Evolutionary conservation across 2,329 filamentous ascomycete genomes (phyloP).

Genomic region (Gremmenia infestans): DNA sequence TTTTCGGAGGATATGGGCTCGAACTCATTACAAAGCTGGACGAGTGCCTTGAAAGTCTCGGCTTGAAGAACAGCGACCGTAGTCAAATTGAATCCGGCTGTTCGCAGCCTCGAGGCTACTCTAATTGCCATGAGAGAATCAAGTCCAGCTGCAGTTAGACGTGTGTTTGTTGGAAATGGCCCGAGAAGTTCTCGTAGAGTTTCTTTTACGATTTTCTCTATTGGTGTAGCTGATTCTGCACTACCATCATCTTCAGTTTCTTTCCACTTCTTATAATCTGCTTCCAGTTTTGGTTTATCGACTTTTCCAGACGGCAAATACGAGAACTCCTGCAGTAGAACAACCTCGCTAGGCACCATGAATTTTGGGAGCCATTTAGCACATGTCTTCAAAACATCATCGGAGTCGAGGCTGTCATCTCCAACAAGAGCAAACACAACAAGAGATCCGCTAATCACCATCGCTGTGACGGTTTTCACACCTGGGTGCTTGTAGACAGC

Average conservation of each 20-base stretch:
- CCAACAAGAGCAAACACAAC: constrained; percentile 59
- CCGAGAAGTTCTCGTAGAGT: constrained; percentile 25
- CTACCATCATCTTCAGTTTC: constrained; percentile 8
- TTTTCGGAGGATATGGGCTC: neutral
- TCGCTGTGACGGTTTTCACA: constrained; percentile 61
- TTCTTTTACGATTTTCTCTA: constrained; percentile 14
- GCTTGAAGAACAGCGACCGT: constrained; percentile 59
- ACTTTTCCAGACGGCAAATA: constrained; percentile 80
- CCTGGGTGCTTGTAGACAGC: constrained; percentile 55
- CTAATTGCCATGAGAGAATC: constrained; percentile 62
- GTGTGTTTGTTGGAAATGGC: constrained; percentile 28
- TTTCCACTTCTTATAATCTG: constrained; percentile 42
- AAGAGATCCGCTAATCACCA: constrained; percentile 63
- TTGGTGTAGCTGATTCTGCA: constrained; percentile 25
- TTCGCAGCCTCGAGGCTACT: constrained; percentile 60
- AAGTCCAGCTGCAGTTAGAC: constrained; percentile 51
- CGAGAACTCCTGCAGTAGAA: constrained; percentile 61
- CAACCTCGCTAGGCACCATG: constrained; percentile 76
- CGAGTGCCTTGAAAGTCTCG: constrained; percentile 40
- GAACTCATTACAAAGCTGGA: constrained; percentile 29
- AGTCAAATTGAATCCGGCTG: constrained; percentile 47
- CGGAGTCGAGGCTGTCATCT: constrained; percentile 31
- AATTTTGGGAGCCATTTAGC: constrained; percentile 71
- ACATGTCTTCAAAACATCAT: constrained; percentile 54
- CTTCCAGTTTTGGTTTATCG: constrained; percentile 60